These are phyloP conservation scores for Chrysanthemum makinoi DNA, from an alignment of 129 eudicot genomes.

Conservation along the genomic window DNA sequence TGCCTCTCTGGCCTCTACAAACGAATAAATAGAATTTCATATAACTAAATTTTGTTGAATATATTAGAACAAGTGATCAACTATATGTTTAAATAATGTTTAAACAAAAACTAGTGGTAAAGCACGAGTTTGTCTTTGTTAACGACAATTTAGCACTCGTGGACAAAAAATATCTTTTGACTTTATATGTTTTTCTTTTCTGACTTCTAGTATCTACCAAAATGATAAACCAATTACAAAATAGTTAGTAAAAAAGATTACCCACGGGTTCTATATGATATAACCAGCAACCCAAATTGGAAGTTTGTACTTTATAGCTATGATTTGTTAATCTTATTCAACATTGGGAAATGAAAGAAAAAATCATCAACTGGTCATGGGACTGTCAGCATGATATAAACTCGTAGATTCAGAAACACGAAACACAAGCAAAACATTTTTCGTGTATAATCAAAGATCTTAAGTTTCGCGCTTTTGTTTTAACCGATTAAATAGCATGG, in stretches of 20 bases:
- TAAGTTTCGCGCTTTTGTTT: too few relatives aligned
- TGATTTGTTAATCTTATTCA: too few relatives aligned
- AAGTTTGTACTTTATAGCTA: too few relatives aligned
- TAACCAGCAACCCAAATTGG: too few relatives aligned
- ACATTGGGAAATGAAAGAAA: too few relatives aligned
- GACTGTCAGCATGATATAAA: too few relatives aligned
- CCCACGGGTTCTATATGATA: too few relatives aligned
- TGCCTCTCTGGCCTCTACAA: neutral
- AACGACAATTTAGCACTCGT: neutral
- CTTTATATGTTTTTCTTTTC: slow-evolving; percentile 13
- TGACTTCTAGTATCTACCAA: slow-evolving; percentile 14
- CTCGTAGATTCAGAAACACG: too few relatives aligned
- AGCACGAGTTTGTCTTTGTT: slow-evolving; percentile 22
- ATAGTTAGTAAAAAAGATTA: neutral
- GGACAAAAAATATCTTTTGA: slow-evolving; percentile 18
- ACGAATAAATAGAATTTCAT: neutral
- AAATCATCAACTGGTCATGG: too few relatives aligned
- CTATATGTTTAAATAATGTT: slow-evolving; percentile 9
- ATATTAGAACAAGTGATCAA: neutral
- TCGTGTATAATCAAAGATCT: too few relatives aligned
- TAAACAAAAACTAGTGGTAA: slow-evolving; percentile 4
- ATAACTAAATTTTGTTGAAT: neutral
- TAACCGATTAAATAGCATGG: too few relatives aligned
- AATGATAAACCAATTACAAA: neutral
- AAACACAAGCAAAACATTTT: too few relatives aligned